Percentiles rank a stretch among this genome's conserved stretches.
Evolutionary conservation across 2,329 filamentous ascomycete genomes (phyloP).

Genomic region (Fusarium lateritium): DNA sequence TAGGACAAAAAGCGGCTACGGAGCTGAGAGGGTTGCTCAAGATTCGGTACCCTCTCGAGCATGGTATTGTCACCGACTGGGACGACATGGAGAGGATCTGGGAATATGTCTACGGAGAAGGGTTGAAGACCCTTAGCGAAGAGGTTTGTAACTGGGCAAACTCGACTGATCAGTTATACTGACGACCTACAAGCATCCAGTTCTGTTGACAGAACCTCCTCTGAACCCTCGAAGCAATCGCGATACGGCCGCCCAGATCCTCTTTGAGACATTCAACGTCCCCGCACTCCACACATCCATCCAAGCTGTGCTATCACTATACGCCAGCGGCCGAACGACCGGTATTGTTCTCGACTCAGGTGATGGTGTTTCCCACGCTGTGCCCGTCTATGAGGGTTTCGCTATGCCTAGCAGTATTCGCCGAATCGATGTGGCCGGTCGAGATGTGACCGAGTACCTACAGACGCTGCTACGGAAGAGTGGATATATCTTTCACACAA

Average conservation of each 20-base stretch:
- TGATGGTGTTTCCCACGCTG: conserved; percentile 96
- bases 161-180: conserved; percentile 29
- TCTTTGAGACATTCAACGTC: conserved; percentile 99
- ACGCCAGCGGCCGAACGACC: conserved; percentile 95
- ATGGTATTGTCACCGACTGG: conserved; percentile 99
- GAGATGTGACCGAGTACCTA: conserved; percentile 96
- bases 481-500: conserved; percentile 96
- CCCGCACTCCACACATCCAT: conserved; percentile 97
- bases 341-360: conserved; percentile 96
- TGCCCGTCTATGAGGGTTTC: conserved; percentile 98
- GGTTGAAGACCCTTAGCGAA: conserved; percentile 96
- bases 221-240: conserved; percentile 96
- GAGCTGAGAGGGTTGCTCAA: conserved; percentile 94
- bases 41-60: conserved; percentile 95
- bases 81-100: conserved; percentile 99
- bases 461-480: conserved; percentile 92
- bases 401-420: conserved; percentile 96
- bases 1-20: conserved; percentile 88
- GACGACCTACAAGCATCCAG: conserved; percentile 77
- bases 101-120: conserved; percentile 97
- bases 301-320: conserved; percentile 95
- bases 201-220: conserved; percentile 95
- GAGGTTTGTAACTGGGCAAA: conserved; percentile 71
- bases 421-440: conserved; percentile 94
- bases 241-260: conserved; percentile 95